These are phyloP conservation scores for Edaphochlamys debaryana DNA, from an alignment of 139 green algal genomes.

Conservation along the genomic window DNA sequence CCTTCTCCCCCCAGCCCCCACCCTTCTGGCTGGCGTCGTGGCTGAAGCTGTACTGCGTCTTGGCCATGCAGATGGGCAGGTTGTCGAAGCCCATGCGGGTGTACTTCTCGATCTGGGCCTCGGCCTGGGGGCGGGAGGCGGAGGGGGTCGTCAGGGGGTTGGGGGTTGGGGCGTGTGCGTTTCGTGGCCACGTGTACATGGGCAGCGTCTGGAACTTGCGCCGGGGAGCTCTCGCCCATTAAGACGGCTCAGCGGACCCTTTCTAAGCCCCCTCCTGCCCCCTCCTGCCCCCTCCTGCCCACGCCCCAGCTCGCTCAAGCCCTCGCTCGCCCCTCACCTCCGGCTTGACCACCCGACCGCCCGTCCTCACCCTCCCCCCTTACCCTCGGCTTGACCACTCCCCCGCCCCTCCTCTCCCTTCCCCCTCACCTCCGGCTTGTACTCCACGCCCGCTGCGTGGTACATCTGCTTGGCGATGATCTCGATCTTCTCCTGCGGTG, in stretches of 20 bases:
- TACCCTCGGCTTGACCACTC: slow-evolving; percentile 48
- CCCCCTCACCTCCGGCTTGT: slow-evolving; percentile 72
- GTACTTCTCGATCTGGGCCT: slow-evolving; percentile 70
- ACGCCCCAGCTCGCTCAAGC: too few relatives aligned
- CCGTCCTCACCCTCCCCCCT: too few relatives aligned
- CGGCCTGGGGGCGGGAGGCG: slow-evolving; percentile 5
- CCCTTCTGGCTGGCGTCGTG: slow-evolving; percentile 85
- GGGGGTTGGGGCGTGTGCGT: neutral
- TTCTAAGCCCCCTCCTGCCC: too few relatives aligned
- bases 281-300: too few relatives aligned
- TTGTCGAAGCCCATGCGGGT: slow-evolving; percentile 86
- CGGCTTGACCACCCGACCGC: too few relatives aligned
- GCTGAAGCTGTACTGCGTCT: slow-evolving; percentile 98
- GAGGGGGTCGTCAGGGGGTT: too few relatives aligned
- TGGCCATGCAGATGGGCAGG: slow-evolving; percentile 99
- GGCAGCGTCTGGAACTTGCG: neutral
- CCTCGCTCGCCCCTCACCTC: too few relatives aligned
- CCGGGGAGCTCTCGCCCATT: too few relatives aligned
- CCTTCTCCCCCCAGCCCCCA: slow-evolving; percentile 13
- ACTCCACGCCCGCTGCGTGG: slow-evolving; percentile 84
- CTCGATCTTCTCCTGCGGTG: slow-evolving; percentile 92
- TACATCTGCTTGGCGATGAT: slow-evolving; percentile 93
- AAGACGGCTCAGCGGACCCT: too few relatives aligned
- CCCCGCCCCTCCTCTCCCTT: neutral
- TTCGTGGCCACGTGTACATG: too few relatives aligned